Conservation (phyloP, 2,329 filamentous ascomycete genomes). For the Neofusicoccum umdonicola region DNA sequence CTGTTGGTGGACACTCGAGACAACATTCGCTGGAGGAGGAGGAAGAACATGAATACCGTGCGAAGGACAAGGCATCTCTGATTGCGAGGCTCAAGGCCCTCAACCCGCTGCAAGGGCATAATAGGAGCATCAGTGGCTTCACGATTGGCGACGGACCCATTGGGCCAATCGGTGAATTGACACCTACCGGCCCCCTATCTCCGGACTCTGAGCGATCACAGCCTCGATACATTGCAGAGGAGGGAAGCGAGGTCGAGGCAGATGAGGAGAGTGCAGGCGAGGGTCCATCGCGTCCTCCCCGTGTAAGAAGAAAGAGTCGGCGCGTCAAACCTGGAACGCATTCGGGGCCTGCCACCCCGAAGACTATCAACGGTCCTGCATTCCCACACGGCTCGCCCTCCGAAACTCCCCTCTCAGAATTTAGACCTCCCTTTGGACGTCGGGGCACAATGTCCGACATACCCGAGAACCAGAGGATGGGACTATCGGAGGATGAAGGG, state of each 20-base stretch:
- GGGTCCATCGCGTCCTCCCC: slow-evolving; percentile 38
- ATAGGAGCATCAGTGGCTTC: slow-evolving; percentile 49
- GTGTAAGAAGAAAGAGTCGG: slow-evolving; percentile 62
- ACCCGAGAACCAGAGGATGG: slow-evolving; percentile 45
- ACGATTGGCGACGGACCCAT: slow-evolving; percentile 39
- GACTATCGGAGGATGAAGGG: slow-evolving; percentile 52
- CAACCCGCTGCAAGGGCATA: slow-evolving; percentile 51
- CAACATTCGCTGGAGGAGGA: slow-evolving; percentile 62
- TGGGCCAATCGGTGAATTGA: slow-evolving; percentile 40
- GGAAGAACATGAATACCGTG: slow-evolving; percentile 50
- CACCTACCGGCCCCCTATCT: slow-evolving; percentile 40
- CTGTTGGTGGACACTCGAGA: slow-evolving; percentile 54
- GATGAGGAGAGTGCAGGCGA: slow-evolving; percentile 86
- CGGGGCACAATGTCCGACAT: slow-evolving; percentile 50
- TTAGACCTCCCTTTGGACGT: slow-evolving; percentile 56
- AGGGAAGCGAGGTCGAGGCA: slow-evolving; percentile 69
- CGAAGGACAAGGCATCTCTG: slow-evolving; percentile 59
- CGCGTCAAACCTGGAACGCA: slow-evolving; percentile 57
- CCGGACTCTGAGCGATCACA: slow-evolving; percentile 51
- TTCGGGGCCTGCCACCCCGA: slow-evolving; percentile 67
- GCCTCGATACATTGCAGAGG: slow-evolving; percentile 50
- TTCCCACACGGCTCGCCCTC: slow-evolving; percentile 44
- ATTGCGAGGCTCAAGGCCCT: slow-evolving; percentile 78
- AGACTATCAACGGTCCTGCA: slow-evolving; percentile 48
- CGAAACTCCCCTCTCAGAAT: slow-evolving; percentile 28